Percentiles rank a stretch among this genome's conserved stretches.
These are phyloP conservation scores for Yamadazyma tumulicola DNA, from an alignment of 805 yeast genomes.

Conservation along the genomic window DNA sequence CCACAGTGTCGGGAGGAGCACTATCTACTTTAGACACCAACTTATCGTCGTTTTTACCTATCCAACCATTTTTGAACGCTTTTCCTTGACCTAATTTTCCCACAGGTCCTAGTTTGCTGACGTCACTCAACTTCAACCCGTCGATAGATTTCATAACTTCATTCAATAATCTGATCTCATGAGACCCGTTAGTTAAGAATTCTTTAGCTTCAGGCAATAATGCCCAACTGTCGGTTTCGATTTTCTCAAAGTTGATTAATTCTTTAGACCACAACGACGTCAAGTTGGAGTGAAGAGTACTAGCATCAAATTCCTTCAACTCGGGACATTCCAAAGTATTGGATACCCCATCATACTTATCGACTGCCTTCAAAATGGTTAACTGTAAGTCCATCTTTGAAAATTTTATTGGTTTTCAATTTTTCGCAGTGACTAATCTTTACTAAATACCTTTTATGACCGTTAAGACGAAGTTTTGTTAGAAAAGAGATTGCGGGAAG, in stretches of 20 bases:
- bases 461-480: too few species aligned
- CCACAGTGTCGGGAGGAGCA: constrained; percentile 65
- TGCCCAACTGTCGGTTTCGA: constrained; percentile 72
- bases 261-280: constrained; percentile 80
- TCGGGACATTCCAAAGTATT: constrained; percentile 57
- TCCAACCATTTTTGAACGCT: constrained; percentile 98
- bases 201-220: constrained; percentile 81
- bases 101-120: constrained; percentile 67
- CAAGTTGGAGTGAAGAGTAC: constrained; percentile 73
- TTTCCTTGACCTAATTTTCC: constrained; percentile 95
- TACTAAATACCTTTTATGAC: too few species aligned
- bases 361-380: constrained; percentile 60
- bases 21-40: constrained; percentile 59
- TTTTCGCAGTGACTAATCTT: too few species aligned
- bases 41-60: constrained; percentile 79
- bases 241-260: constrained; percentile 70
- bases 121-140: constrained; percentile 79
- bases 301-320: constrained; percentile 65
- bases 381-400: constrained; percentile 61
- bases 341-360: constrained; percentile 51
- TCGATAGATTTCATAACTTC: constrained; percentile 73
- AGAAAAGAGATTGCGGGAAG: too few species aligned
- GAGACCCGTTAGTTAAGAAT: constrained; percentile 78
- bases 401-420: too few species aligned
- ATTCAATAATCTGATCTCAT: constrained; percentile 75